Evolutionary conservation across 1,284 basidiomycete species (phyloP).

Genomic region (Chalciporus sp.): DNA sequence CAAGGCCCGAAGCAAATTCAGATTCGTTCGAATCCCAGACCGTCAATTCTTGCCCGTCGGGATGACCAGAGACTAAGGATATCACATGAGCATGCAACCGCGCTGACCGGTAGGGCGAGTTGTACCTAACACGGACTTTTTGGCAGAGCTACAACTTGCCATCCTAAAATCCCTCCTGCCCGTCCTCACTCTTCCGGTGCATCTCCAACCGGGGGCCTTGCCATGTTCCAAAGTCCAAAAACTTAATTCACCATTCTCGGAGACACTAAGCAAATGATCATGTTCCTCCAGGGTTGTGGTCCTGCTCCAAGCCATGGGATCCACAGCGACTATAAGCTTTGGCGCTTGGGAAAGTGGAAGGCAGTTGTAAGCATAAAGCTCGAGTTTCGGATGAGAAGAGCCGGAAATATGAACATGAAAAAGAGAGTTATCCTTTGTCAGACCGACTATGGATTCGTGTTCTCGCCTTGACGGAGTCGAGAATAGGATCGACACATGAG

Average conservation of each 20-base stretch:
- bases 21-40: slow-evolving; percentile 95
- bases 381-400: slow-evolving; percentile 37
- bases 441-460: slow-evolving; percentile 60
- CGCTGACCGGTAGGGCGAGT: slow-evolving; percentile 6
- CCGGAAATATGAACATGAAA: slow-evolving; percentile 49
- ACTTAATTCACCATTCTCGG: slow-evolving; percentile 69
- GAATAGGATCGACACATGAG: slow-evolving; percentile 61
- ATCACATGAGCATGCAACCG: slow-evolving; percentile 9
- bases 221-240: slow-evolving; percentile 77
- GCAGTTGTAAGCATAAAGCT: slow-evolving; percentile 44
- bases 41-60: slow-evolving; percentile 74
- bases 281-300: slow-evolving; percentile 48
- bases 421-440: slow-evolving; percentile 57
- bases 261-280: slow-evolving; percentile 80
- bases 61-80: slow-evolving; percentile 52
- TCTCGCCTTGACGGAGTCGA: slow-evolving; percentile 55
- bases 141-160: slow-evolving; percentile 84
- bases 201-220: slow-evolving; percentile 52
- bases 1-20: slow-evolving; percentile 90
- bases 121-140: slow-evolving; percentile 81
- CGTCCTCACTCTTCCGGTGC: slow-evolving; percentile 77
- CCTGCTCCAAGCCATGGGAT: slow-evolving; percentile 87
- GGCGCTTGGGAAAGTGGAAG: slow-evolving; percentile 55
- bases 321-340: slow-evolving; percentile 73
- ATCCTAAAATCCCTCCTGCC: slow-evolving; percentile 62